Evolutionary conservation across 2,329 filamentous ascomycete genomes (phyloP), one percentile per base, ranked within the genome.

Genomic region (Verruconis gallopava): DNA sequence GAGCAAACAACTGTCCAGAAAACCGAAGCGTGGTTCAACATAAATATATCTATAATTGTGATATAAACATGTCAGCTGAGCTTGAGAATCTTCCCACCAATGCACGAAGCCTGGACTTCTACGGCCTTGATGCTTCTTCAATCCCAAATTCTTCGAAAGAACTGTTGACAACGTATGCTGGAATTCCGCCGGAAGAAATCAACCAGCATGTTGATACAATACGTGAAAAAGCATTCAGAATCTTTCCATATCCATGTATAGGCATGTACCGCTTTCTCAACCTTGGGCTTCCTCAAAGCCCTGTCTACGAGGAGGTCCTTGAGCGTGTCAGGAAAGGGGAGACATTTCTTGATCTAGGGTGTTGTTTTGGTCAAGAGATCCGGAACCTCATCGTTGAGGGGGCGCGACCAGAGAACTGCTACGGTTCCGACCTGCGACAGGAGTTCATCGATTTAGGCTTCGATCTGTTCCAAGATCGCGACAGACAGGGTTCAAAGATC

Each of bases 361-460:
- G 64, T 52, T 66, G 63, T 47, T 60, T 68, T 42, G 64, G 63
- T 9, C 63, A 68, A 35, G 62, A 64, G 32, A 55, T 68, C 36
- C 62, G 66, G 15, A 62, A 65, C 44, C 53, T 68, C 9, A 56
- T 60, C 13, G 42, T 38, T 37, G 45, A 45, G 21, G 63, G 63
- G 4, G 62, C 53, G 2, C 63, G 63, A 2, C 46, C 56, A 2
- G 48, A 54, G 19, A 61, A 62, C 21, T 52, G 66, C 1, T 55
- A 53, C 37, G 65, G 63, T 18, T 53, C 54, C 12, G 65, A 69
- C 44, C 48, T 67, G 14, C 49, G 53, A 21, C 17, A 48, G 1
- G 50, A 52, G 9, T 72, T 76, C 48, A 62, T 76, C 40, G 63
- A 73, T 9, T 55, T 73, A n/a, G 74, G 74, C 20, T 76, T 57